Evolutionary conservation across 345 rosid genomes (phyloP).

Genomic region (Lepidium africanum): DNA sequence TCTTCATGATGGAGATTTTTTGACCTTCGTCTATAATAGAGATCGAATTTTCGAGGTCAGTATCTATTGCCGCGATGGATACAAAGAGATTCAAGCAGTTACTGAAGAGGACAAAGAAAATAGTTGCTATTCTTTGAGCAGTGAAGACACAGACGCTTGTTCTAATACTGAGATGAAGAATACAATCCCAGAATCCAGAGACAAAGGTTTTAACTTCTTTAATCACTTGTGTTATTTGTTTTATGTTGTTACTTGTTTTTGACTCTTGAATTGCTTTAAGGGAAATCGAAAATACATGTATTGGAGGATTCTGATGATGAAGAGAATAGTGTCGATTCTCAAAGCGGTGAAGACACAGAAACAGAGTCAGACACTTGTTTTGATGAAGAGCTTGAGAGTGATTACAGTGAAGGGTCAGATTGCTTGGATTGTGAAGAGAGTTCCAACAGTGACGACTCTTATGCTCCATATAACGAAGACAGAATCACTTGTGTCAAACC

Average conservation of each 20-base stretch:
- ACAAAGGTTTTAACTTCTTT: background rate
- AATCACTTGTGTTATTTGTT: background rate
- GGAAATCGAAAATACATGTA: background rate
- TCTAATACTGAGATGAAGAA: background rate
- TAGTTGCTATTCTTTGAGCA: background rate
- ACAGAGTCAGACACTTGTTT: background rate
- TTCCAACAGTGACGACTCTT: conserved; percentile 1
- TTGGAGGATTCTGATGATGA: background rate
- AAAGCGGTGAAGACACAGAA: background rate
- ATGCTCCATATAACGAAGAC: background rate
- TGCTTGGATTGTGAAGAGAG: background rate
- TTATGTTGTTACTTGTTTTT: background rate
- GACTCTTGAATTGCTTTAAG: background rate
- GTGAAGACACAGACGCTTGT: background rate
- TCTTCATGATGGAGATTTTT: conserved; percentile 9
- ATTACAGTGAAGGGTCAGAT: background rate
- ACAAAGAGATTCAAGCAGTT: background rate
- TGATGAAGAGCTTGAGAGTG: background rate
- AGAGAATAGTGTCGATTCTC: background rate
- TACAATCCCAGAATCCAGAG: background rate
- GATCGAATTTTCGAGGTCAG: conserved; percentile 17
- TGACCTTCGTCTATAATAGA: conserved; percentile 18
- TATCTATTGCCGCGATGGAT: background rate
- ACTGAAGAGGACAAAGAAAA: background rate
- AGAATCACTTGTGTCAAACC: background rate